Evolutionary conservation across 495 filamentous ascomycete genomes (phyloP).

Genomic region (Aspergillus sparsus): DNA sequence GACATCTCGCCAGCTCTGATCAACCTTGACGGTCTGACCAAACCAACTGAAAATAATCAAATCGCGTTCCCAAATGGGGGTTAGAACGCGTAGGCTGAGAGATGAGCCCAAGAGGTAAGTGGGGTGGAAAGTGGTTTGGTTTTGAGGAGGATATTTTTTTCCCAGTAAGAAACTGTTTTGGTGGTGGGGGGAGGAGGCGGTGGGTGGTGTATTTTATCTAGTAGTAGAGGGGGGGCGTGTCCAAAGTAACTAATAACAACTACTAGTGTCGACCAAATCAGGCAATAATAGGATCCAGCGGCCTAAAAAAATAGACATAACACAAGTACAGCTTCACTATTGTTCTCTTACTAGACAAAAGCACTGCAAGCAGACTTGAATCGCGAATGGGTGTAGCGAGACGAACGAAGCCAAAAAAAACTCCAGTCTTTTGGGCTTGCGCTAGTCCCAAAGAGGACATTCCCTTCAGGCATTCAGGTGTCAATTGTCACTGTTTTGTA

Average conservation of each 20-base stretch:
- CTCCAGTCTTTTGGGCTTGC: not conserved
- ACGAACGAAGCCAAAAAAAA: constrained; percentile 8
- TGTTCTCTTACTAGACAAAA: not conserved
- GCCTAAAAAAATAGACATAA: not conserved
- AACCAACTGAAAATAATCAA: constrained; percentile 13
- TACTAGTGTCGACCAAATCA: constrained; percentile 9
- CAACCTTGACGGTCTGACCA: constrained; percentile 20
- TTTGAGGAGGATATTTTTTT: constrained; percentile 25
- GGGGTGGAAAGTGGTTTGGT: constrained; percentile 18
- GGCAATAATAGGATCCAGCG: constrained; percentile 19
- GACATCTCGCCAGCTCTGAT: constrained; percentile 63
- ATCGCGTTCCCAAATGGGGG: constrained; percentile 18
- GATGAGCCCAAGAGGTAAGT: constrained; percentile 27
- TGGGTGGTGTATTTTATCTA: constrained; percentile 36
- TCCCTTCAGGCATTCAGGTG: constrained; percentile 12
- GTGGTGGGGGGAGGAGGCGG: constrained; percentile 36
- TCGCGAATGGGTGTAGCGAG: not conserved
- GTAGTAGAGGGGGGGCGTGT: constrained; percentile 34
- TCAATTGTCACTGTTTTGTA: not conserved
- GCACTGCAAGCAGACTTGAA: not conserved
- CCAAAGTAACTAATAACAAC: constrained; percentile 23
- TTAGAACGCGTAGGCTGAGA: constrained; percentile 17
- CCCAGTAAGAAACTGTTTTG: constrained; percentile 24
- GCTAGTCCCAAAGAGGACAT: not conserved
- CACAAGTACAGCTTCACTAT: not conserved